Evolutionary conservation across 2,329 filamentous ascomycete genomes (phyloP).

Genomic region (Epichloe hybrida): DNA sequence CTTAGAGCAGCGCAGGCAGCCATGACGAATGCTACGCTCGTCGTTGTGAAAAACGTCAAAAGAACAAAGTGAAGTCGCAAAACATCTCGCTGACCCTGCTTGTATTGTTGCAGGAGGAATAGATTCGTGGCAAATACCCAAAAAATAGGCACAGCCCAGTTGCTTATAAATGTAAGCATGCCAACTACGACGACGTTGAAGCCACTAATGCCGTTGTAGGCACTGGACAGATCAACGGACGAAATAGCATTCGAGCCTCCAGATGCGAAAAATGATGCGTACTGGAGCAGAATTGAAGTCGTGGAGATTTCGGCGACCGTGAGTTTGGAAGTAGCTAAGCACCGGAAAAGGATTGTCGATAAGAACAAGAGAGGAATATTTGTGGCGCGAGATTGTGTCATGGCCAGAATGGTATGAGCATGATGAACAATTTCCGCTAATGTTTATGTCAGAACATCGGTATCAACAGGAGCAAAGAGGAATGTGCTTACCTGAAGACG

Average conservation of each 20-base stretch:
- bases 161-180: constrained; percentile 69
- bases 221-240: constrained; percentile 84
- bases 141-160: constrained; percentile 89
- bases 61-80: constrained; percentile 43
- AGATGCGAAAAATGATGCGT: constrained; percentile 76
- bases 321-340: constrained; percentile 33
- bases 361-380: constrained; percentile 79
- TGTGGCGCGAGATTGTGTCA: constrained; percentile 74
- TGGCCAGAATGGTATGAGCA: constrained; percentile 61
- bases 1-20: constrained; percentile 69
- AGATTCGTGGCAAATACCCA: constrained; percentile 59
- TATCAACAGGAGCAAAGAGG: not conserved
- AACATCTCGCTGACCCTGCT: constrained; percentile 15
- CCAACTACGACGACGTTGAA: constrained; percentile 78
- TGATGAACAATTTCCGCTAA: constrained; percentile 45
- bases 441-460: not conserved
- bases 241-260: constrained; percentile 92
- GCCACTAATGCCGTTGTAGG: constrained; percentile 78
- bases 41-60: constrained; percentile 57
- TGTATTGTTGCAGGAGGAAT: constrained; percentile 33
- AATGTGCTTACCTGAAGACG: constrained; percentile 16
- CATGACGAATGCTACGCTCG: constrained; percentile 64
- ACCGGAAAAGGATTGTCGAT: constrained; percentile 46
- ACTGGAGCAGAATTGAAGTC: constrained; percentile 63
- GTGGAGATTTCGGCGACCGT: constrained; percentile 47